Percentiles rank a stretch among this genome's conserved stretches.
phyloP scores from a whole-genome alignment of 208 protist genomes.

The Strigomonas galati region DNA sequence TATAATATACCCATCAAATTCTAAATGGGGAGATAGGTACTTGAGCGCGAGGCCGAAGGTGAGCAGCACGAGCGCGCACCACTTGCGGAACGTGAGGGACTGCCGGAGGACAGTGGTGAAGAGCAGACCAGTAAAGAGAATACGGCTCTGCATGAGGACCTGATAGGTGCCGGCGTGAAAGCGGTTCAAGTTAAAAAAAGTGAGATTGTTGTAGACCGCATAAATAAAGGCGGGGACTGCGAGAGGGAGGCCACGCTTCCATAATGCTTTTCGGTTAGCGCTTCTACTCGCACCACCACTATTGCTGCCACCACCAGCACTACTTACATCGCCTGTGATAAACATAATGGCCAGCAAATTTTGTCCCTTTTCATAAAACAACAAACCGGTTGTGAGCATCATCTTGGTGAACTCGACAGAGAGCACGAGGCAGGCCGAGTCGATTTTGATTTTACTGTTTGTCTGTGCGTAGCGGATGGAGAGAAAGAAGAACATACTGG shows the following conservation, averaged over 20 bases:
- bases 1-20: constrained; percentile 16
- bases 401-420: constrained; percentile 49
- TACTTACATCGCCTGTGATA: constrained; percentile 23
- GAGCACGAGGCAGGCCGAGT: constrained; percentile 42
- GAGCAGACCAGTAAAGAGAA: constrained; percentile 60
- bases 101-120: constrained; percentile 37
- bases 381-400: constrained; percentile 29
- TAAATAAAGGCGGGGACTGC: constrained; percentile 61
- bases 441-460: constrained; percentile 22
- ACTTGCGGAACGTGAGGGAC: constrained; percentile 38
- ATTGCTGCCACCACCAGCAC: constrained; percentile 36
- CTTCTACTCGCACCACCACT: constrained; percentile 34
- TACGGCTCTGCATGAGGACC: constrained; percentile 78
- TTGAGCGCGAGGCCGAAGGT: constrained; percentile 52
- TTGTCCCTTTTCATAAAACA: neutral
- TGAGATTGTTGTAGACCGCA: constrained; percentile 82
- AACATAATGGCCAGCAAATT: constrained; percentile 32
- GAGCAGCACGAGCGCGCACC: constrained; percentile 40
- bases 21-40: constrained; percentile 32
- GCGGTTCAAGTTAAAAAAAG: constrained; percentile 55
- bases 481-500: constrained; percentile 46
- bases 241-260: constrained; percentile 42
- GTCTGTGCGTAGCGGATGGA: constrained; percentile 47
- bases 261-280: constrained; percentile 23
- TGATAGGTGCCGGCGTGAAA: constrained; percentile 70